Evolutionary conservation across 306 rosid genomes (phyloP).

Genomic region (Cajanus cajan): DNA sequence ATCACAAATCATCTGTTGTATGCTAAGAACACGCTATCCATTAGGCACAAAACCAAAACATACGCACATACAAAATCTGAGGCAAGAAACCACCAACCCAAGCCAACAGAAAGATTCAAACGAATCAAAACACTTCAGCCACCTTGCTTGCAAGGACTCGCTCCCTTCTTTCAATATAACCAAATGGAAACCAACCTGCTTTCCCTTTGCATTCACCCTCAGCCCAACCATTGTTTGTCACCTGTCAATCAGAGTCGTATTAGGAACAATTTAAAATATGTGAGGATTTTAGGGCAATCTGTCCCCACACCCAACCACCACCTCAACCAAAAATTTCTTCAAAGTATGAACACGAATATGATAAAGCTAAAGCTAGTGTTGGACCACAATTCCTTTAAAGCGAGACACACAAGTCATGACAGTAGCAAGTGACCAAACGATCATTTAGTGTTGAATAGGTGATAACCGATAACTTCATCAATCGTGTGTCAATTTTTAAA

Average conservation of each 20-base stretch:
- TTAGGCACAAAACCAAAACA: conserved; percentile 26
- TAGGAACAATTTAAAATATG: conserved; percentile 7
- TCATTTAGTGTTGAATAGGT: not conserved
- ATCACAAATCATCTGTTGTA: conserved; percentile 37
- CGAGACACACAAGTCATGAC: not conserved
- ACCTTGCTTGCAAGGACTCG: conserved; percentile 94
- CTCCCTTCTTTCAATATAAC: conserved; percentile 86
- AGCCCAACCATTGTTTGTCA: conserved; percentile 93
- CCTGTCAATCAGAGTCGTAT: conserved; percentile 47
- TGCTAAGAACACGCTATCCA: conserved; percentile 39
- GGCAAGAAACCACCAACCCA: conserved; percentile 33
- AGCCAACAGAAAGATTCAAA: conserved; percentile 31
- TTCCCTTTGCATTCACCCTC: conserved; percentile 98
- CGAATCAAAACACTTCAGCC: conserved; percentile 92
- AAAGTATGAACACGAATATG: not conserved
- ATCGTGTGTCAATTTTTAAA: not conserved
- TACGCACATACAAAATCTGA: conserved; percentile 42
- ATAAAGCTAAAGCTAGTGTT: conserved; percentile 7
- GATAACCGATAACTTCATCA: not conserved
- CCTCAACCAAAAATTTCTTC: not conserved
- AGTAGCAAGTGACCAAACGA: not conserved
- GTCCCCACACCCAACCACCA: not conserved
- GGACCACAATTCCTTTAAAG: not conserved
- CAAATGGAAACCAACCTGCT: conserved; percentile 98
- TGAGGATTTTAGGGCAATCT: not conserved